phyloP scores from a whole-genome alignment of 2,329 filamentous ascomycete genomes.

The Amylocarpus encephaloides region DNA sequence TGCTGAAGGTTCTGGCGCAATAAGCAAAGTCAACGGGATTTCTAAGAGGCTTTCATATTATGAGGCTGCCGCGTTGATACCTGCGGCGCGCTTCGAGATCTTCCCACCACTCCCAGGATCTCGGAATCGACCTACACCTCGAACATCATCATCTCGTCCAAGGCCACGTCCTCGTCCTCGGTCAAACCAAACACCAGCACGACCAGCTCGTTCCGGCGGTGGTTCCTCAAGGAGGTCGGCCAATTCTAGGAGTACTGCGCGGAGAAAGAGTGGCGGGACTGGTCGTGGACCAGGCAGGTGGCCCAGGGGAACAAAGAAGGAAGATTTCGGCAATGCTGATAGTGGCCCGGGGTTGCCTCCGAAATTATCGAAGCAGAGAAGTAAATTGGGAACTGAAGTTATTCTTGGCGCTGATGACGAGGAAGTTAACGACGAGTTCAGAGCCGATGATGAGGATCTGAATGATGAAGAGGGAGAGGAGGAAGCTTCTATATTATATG shows the following conservation, averaged over 20 bases:
- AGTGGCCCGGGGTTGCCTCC: constrained; percentile 59
- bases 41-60: constrained; percentile 25
- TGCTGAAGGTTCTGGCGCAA: constrained; percentile 14
- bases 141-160: constrained; percentile 23
- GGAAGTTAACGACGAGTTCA: constrained; percentile 13
- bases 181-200: constrained; percentile 17
- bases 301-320: constrained; percentile 64
- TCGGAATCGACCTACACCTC: constrained; percentile 34
- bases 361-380: constrained; percentile 31
- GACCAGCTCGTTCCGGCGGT: constrained; percentile 22
- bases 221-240: constrained; percentile 22
- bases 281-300: constrained; percentile 59
- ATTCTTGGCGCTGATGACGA: constrained; percentile 28
- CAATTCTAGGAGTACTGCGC: constrained; percentile 33
- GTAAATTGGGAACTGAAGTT: constrained; percentile 29
- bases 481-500: constrained; percentile 25
- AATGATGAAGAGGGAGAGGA: constrained; percentile 16
- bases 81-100: constrained; percentile 67
- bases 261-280: constrained; percentile 54
- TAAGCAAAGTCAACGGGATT: constrained; percentile 21
- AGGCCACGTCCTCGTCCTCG: constrained; percentile 18
- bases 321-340: constrained; percentile 60
- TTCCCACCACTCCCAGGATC: constrained; percentile 61
- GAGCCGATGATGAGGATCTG: constrained; percentile 14
- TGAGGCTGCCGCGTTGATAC: constrained; percentile 43